Evolutionary conservation across 176 grass and related monocot genomes (phyloP).

Genomic region (Oropetium thomaeum): DNA sequence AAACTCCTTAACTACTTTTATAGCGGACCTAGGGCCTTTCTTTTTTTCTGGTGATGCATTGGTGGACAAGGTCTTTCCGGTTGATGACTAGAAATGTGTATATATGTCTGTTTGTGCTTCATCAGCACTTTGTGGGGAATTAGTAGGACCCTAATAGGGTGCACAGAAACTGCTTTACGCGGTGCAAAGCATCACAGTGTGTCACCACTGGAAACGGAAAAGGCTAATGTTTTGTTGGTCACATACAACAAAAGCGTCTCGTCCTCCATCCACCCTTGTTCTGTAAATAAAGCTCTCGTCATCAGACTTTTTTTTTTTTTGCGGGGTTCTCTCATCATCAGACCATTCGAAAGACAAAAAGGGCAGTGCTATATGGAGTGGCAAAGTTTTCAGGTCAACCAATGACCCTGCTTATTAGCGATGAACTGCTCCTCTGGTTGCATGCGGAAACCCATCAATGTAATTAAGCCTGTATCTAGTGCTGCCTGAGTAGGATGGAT

Average conservation of each 20-base stretch:
- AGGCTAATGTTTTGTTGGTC: not conserved
- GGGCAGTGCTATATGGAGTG: not conserved
- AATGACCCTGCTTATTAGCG: not conserved
- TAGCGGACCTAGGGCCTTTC: not conserved
- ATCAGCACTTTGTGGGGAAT: not conserved
- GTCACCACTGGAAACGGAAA: not conserved
- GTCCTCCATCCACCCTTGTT: not conserved
- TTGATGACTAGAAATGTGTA: not conserved
- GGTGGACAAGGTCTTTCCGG: not conserved
- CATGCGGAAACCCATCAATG: constrained; percentile 10
- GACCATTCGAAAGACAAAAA: not conserved
- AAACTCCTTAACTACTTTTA: not conserved
- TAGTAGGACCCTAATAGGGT: constrained; percentile 8
- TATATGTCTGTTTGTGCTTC: not conserved
- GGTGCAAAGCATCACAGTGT: constrained; percentile 14
- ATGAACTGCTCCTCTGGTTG: not conserved
- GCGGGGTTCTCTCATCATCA: too few species aligned
- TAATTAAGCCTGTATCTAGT: not conserved
- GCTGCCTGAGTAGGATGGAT: not conserved
- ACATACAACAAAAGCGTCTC: not conserved
- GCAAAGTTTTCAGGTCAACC: not conserved
- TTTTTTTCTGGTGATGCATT: not conserved
- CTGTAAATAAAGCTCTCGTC: too few species aligned
- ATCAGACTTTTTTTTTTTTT: too few species aligned
- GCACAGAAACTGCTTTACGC: constrained; percentile 14